A percentile compares a stretch with the other conserved stretches of the same genome.
Evolutionary conservation across 306 rosid species (phyloP).

Genomic region (Prunus fruticosa): DNA sequence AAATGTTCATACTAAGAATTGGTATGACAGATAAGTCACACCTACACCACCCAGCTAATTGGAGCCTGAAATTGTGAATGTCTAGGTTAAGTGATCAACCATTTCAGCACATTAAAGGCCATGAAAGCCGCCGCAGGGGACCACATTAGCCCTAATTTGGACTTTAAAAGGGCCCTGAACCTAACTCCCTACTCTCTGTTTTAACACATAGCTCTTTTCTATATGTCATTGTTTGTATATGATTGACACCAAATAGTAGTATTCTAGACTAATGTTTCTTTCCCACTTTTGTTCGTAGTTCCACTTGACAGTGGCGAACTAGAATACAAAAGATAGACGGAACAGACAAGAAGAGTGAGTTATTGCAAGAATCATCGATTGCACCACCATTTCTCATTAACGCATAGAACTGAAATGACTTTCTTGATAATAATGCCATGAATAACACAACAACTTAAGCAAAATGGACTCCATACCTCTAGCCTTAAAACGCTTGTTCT

Average conservation of each 20-base stretch:
- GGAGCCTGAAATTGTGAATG: no score
- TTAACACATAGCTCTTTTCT: neutral
- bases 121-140: no score
- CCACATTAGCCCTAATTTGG: neutral
- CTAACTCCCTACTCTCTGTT: neutral
- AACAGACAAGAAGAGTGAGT: neutral
- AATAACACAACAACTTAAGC: neutral
- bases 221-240: no score
- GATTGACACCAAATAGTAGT: neutral
- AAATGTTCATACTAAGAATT: no score
- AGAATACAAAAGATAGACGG: neutral
- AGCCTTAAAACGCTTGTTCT: slow-evolving; percentile 66
- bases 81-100: no score
- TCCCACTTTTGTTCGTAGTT: neutral
- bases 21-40: no score
- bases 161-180: neutral
- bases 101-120: no score
- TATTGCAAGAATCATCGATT: neutral
- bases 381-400: neutral
- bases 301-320: neutral
- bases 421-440: neutral
- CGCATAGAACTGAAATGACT: neutral
- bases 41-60: no score
- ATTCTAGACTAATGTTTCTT: neutral
- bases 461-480: slow-evolving; percentile 55